phyloP scores from a whole-genome alignment of 2,329 filamentous ascomycete genomes.

The Talaromyces sp. region DNA sequence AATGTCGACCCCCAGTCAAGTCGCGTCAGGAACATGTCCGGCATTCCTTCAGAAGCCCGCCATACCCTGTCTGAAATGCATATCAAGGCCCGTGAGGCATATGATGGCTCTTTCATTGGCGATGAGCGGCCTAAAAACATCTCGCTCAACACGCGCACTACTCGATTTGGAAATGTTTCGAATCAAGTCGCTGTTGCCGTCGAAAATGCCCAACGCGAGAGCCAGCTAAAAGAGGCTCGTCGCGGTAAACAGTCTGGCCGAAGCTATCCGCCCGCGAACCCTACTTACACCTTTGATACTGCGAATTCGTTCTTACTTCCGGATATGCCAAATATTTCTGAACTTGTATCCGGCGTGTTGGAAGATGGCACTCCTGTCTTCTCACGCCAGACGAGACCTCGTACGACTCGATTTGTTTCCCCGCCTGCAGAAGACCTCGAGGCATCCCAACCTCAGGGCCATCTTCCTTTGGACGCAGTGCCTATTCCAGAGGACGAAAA shows the following conservation, averaged over 20 bases:
- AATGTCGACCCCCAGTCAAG: conserved; percentile 33
- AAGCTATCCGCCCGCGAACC: conserved; percentile 18
- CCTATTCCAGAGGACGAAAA: conserved; percentile 58
- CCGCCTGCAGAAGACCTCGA: conserved; percentile 33
- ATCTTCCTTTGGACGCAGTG: conserved; percentile 48
- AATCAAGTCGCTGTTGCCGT: conserved; percentile 34
- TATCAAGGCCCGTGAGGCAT: conserved; percentile 46
- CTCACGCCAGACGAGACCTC: conserved; percentile 43
- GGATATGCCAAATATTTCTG: conserved; percentile 55
- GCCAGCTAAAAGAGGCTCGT: conserved; percentile 26
- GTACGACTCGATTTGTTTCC: conserved; percentile 50
- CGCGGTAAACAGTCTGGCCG: conserved; percentile 18
- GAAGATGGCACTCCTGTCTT: conserved; percentile 54
- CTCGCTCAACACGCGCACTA: conserved; percentile 43
- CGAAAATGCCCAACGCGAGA: conserved; percentile 31
- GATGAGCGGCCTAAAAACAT: conserved; percentile 44
- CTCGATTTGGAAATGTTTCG: conserved; percentile 49
- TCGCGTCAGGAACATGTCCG: conserved; percentile 21
- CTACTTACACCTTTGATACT: conserved; percentile 21
- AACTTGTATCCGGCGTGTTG: conserved; percentile 54
- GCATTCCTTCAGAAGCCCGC: conserved; percentile 29
- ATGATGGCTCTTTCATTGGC: conserved; percentile 46
- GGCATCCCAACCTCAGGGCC: conserved; percentile 26
- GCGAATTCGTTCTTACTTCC: conserved; percentile 57
- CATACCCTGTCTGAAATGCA: conserved; percentile 53